Percentiles rank a stretch among this genome's conserved stretches.
Conservation (phyloP, 1,284 basidiomycete genomes). For the Sporisorium reilianum region DNA sequence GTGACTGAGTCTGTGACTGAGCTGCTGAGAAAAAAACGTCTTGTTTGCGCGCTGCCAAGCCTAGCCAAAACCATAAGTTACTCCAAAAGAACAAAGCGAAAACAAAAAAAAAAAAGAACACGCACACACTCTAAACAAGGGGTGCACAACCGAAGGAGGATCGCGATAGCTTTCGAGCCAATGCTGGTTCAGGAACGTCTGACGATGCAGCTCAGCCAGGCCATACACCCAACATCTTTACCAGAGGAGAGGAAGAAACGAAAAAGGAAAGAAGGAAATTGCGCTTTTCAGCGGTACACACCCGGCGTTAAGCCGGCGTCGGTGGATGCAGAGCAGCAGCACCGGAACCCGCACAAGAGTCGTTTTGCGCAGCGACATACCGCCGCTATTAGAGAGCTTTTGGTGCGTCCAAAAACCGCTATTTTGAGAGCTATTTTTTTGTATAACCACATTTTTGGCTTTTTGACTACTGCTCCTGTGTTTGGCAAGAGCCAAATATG, state of each 20-base stretch:
- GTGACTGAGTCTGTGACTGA: not conserved
- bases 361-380: too few relatives aligned
- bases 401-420: not conserved
- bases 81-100: not conserved
- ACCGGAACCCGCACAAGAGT: too few relatives aligned
- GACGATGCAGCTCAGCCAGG: not conserved
- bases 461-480: not conserved
- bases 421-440: not conserved
- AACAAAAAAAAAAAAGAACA: not conserved
- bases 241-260: not conserved
- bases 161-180: not conserved
- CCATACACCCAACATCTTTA: not conserved
- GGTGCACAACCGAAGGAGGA: too few relatives aligned
- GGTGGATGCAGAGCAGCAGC: too few relatives aligned
- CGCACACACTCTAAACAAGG: not conserved
- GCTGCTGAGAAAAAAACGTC: not conserved
- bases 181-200: not conserved
- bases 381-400: not conserved
- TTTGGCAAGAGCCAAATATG: not conserved
- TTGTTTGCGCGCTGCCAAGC: constrained; percentile 6
- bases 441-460: not conserved
- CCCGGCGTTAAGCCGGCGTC: not conserved
- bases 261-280: not conserved
- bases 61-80: not conserved
- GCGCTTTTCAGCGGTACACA: not conserved